Base-by-base conservation (phyloP, 331 rosid genomes). In the Prunus yedoensis region DNA sequence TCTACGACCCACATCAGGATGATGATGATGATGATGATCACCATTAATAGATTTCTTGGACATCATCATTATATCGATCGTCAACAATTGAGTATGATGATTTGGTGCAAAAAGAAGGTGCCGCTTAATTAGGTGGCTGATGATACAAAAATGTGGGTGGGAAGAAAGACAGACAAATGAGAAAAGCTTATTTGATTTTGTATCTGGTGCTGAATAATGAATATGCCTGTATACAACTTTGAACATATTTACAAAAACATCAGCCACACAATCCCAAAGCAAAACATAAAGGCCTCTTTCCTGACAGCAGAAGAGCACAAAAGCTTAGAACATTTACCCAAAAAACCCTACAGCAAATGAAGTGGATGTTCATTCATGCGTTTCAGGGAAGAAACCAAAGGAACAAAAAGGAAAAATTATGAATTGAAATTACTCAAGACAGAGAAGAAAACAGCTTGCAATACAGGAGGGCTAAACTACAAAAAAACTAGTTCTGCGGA, bases 1-100 rank as follows among this genome's bases (percentile, higher is more conserved):
- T 71, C 85, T 81, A 5, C 45, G 12, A 30, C 83, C 86, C 50
- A 84, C 61, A 17, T 70, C 76, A 20, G 61, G 8, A 35, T 82
- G 23, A 66, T 10, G 11, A 27, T 60, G 66, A 27, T 28, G 32
- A 30, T 30, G 4, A 30, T 3, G 4, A 30, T 30, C 41, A 30
- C 21, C n/a, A 47, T 47, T 47, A 12, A 47, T 52, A 13, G 21
- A 51, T 52, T 17, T 62, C 68, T 27, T 27, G 38, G 38, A 60
- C 66, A 27, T 60, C 66, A 60, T 13, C 20, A 5, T 11, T 47
- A 47, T 47, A 12, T 47, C 16, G 5, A 47, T 47, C 52, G 4
- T 47, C 17, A 12, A 47, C 52, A 32, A 32, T 47, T 47, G 41
- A 5, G 41, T 35, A 35, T 35, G 8, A 35, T 35, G 41, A 35